phyloP scores from a whole-genome alignment of 1,284 basidiomycete species.

The Ceratorhiza oryzae-sativae region DNA sequence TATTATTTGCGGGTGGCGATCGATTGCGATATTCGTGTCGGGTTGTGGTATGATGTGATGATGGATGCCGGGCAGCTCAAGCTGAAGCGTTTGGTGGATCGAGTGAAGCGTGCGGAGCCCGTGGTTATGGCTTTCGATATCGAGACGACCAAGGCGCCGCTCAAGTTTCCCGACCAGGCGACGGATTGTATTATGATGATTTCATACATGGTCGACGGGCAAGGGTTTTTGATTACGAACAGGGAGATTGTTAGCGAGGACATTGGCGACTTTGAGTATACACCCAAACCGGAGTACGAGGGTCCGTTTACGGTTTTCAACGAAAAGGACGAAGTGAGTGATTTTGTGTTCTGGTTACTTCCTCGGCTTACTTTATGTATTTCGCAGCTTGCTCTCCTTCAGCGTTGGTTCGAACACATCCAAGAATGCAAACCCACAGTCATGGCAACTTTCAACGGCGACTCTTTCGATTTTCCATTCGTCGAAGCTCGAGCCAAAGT shows the following conservation, averaged over 20 bases:
- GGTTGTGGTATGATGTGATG: conserved; percentile 93
- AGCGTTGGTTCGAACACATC: conserved; percentile 92
- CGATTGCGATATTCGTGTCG: conserved; percentile 97
- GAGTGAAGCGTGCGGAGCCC: conserved; percentile 98
- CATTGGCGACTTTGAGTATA: conserved; percentile 99
- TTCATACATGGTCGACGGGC: conserved; percentile 96
- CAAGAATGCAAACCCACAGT: conserved; percentile 94
- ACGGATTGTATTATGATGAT: conserved; percentile 99
- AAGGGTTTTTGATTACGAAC: conserved; percentile 98
- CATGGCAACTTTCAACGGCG: conserved; percentile 98
- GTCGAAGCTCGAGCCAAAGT: conserved; percentile 86
- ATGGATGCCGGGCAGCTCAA: conserved; percentile 83
- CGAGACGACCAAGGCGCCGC: conserved; percentile 96
- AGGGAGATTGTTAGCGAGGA: conserved; percentile 97
- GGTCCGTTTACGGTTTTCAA: conserved; percentile 98
- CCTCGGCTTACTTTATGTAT: background rate
- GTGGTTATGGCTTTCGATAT: conserved; percentile 99
- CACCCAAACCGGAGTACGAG: conserved; percentile 97
- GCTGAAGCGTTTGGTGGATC: conserved; percentile 77
- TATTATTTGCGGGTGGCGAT: conserved; percentile 99
- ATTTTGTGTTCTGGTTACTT: background rate
- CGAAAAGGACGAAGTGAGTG: conserved; percentile 84
- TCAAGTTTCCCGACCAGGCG: conserved; percentile 97
- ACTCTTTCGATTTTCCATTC: conserved; percentile 99
- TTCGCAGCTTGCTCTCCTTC: conserved; percentile 71